Evolutionary conservation across 495 filamentous ascomycete species (phyloP).

Genomic region (Lophiotrema nucula): DNA sequence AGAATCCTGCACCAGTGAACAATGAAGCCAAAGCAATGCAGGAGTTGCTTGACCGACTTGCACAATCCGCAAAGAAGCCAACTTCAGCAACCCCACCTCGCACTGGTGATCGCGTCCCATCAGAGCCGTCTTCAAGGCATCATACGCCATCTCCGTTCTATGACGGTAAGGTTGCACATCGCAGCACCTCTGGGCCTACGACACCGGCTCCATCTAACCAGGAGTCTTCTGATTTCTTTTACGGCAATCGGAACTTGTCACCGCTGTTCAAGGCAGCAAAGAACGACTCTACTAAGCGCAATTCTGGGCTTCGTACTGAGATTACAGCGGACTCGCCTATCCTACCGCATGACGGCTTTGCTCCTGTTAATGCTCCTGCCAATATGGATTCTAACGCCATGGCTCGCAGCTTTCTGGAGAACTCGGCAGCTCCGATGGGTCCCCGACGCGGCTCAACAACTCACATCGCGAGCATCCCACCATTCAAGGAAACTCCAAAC

Average conservation of each 20-base stretch:
- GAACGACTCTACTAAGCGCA: slow-evolving; percentile 15
- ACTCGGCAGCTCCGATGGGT: neutral
- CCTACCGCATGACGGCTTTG: slow-evolving; percentile 13
- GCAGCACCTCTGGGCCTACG: slow-evolving; percentile 34
- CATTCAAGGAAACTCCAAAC: slow-evolving; percentile 6
- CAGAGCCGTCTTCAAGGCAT: slow-evolving; percentile 23
- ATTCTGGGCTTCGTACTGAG: slow-evolving; percentile 29
- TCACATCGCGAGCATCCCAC: slow-evolving; percentile 3
- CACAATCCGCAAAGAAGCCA: slow-evolving; percentile 8
- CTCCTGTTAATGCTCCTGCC: neutral
- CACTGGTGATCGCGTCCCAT: slow-evolving; percentile 8
- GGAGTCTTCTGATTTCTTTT: slow-evolving; percentile 31
- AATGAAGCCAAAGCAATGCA: slow-evolving; percentile 20
- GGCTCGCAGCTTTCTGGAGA: slow-evolving; percentile 4
- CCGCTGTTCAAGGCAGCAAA: slow-evolving; percentile 42
- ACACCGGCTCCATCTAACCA: slow-evolving; percentile 27
- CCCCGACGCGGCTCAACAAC: slow-evolving; percentile 23
- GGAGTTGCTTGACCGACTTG: slow-evolving; percentile 19
- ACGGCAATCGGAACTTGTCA: slow-evolving; percentile 43
- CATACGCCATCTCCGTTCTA: slow-evolving; percentile 35
- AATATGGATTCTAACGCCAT: slow-evolving; percentile 9
- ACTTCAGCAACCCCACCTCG: slow-evolving; percentile 5
- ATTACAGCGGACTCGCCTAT: slow-evolving; percentile 24
- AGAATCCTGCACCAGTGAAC: neutral
- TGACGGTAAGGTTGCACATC: slow-evolving; percentile 16